A percentile compares a stretch with the other conserved stretches of the same genome.
Evolutionary conservation across 192 early-diverging fungal species (phyloP).

Genomic region (Helicostylum pulchrum): DNA sequence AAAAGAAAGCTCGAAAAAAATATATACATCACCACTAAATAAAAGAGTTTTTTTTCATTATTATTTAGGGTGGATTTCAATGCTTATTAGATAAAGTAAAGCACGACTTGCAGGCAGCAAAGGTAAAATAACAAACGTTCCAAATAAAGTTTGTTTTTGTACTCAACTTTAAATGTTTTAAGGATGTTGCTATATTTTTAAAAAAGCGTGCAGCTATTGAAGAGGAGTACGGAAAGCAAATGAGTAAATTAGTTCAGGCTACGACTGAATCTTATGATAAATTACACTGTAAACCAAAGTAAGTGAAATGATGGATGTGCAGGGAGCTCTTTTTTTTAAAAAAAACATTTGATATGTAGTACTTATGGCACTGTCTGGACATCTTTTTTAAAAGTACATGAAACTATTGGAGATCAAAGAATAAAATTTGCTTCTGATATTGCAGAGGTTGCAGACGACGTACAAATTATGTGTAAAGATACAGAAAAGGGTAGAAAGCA

Average conservation of each 20-base stretch:
- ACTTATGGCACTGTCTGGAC: constrained; percentile 72
- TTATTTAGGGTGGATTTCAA: constrained; percentile 9
- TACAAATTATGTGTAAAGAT: constrained; percentile 70
- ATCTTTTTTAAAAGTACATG: constrained; percentile 76
- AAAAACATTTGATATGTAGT: constrained; percentile 26
- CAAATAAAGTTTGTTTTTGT: neutral
- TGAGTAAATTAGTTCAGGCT: constrained; percentile 72
- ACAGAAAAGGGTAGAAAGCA: constrained; percentile 78
- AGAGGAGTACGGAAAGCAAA: constrained; percentile 81
- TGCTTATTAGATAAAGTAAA: constrained; percentile 65
- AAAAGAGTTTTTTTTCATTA: neutral
- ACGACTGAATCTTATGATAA: constrained; percentile 56
- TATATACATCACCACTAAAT: too few relatives aligned
- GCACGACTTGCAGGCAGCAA: constrained; percentile 60
- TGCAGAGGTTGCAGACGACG: constrained; percentile 75
- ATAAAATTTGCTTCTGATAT: constrained; percentile 73
- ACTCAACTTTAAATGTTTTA: constrained; percentile 7
- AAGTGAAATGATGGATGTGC: neutral
- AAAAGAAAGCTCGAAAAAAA: neutral
- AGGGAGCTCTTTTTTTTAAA: neutral
- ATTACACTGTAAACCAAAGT: constrained; percentile 52
- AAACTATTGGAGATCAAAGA: constrained; percentile 74
- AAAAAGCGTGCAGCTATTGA: constrained; percentile 88
- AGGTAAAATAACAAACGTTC: constrained; percentile 41
- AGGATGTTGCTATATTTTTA: constrained; percentile 77